Base-by-base conservation (phyloP, 306 rosid species). In the Crotalaria pallida region DNA sequence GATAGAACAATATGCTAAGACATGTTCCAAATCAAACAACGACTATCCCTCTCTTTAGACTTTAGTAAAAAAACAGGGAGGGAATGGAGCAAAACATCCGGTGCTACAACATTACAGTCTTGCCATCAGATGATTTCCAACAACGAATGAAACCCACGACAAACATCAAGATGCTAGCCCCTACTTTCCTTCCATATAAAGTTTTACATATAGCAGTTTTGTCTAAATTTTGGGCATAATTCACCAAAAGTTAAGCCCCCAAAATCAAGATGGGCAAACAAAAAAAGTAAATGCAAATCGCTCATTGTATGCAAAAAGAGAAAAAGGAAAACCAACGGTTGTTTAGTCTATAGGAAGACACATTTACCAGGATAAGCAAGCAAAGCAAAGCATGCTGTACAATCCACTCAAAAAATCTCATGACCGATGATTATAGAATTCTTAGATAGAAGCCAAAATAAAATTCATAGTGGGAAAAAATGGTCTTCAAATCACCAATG, bases 81-180 rank as follows among this genome's bases (percentile, higher is more conserved):
- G 57, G 43, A 57, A 56, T 49, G 63, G 19, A 53, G 64, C 50
- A 36, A 52, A 10, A 36, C 4, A 62, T n/a, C 21, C 47, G 69
- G 19, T 19, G 29, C 27, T 7, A 13, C 31, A 27, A 59, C 5
- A 52, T 60, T 45, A 24, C 29, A 66, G 6, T 23, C 34, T 61
- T 53, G 63, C 71, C 26, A 79, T 61, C 49, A 13, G 57, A 58
- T 5, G 8, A 68, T 17, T 38, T 58, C 45, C 69, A 58, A 29
- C 50, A 4, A 57, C 27, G 19, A 40, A 47, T 49, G 27, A 77
- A 69, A 38, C 62, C 31, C 58, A 36, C 38, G 5, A 4, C 31
- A 27, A 4, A 70, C 41, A 65, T 38, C 22, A 29, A 44, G 47
- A 67, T 55, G n/a, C 5, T 8, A 38, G 19, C 16, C 48, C 58